phyloP scores from a whole-genome alignment of 148 eudicot genomes.

The Polygonum aviculare region DNA sequence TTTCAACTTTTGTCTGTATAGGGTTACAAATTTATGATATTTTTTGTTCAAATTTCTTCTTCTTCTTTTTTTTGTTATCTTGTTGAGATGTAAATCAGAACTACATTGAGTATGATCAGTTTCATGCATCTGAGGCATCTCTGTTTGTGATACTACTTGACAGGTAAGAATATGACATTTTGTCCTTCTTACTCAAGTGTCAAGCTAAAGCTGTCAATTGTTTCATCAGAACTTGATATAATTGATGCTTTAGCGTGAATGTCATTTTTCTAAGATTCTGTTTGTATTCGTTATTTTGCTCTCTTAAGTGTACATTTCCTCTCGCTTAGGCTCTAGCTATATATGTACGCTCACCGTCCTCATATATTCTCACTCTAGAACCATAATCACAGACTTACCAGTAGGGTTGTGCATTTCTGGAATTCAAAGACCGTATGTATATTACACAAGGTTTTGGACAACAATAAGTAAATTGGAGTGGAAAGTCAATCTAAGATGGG shows the following conservation, averaged over 20 bases:
- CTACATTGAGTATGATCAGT: background rate
- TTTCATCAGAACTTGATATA: background rate
- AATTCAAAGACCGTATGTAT: no score
- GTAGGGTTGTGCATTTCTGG: no score
- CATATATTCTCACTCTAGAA: background rate
- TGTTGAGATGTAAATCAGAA: slow-evolving; percentile 6
- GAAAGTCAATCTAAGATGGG: no score
- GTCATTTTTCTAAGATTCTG: background rate
- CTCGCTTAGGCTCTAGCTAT: no score
- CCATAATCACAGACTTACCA: background rate
- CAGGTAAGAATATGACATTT: background rate
- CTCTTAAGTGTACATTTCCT: no score
- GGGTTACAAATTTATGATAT: background rate
- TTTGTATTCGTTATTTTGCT: background rate
- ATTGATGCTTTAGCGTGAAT: background rate
- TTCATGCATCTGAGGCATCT: slow-evolving; percentile 7
- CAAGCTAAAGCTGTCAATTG: slow-evolving; percentile 7
- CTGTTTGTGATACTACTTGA: background rate
- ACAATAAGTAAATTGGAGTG: no score
- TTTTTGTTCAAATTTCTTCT: background rate
- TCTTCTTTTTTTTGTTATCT: background rate
- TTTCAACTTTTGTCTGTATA: slow-evolving; percentile 3
- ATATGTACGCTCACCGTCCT: no score
- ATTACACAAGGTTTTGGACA: no score
- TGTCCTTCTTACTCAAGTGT: background rate